A percentile compares a stretch with the other conserved stretches of the same genome.
Evolutionary conservation across 352 stramenopile genomes (phyloP).

Genomic region (Pythium biforme): DNA sequence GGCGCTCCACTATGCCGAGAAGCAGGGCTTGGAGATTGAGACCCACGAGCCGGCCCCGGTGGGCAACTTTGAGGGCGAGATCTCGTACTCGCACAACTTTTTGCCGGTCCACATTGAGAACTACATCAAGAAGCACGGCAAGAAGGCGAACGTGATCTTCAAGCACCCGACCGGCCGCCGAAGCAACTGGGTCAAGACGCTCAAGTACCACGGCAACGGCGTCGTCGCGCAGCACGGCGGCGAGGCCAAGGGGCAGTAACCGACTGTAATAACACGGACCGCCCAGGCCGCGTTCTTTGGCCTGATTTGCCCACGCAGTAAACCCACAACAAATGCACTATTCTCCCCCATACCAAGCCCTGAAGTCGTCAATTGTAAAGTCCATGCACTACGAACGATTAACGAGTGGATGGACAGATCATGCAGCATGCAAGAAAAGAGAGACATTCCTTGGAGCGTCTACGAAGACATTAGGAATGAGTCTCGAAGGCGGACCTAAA

Average conservation of each 20-base stretch:
- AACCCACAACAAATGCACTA: background rate
- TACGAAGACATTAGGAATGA: constrained; percentile 1
- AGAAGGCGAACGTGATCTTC: constrained; percentile 75
- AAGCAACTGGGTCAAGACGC: constrained; percentile 88
- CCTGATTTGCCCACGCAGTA: constrained; percentile 3
- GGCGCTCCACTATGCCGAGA: constrained; percentile 77
- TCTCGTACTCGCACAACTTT: constrained; percentile 89
- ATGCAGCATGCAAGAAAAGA: constrained; percentile 2
- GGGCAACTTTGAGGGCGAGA: constrained; percentile 72
- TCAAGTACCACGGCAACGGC: constrained; percentile 86
- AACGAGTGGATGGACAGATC: background rate
- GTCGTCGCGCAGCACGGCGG: constrained; percentile 78
- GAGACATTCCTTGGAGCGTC: background rate
- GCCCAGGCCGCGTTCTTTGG: constrained; percentile 1
- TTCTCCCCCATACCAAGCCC: background rate
- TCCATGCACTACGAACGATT: background rate
- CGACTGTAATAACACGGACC: background rate
- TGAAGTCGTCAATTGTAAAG: background rate
- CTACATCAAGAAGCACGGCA: constrained; percentile 76
- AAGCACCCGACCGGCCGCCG: constrained; percentile 69
- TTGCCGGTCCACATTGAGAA: constrained; percentile 70
- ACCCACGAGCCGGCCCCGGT: constrained; percentile 69
- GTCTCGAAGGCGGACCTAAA: background rate
- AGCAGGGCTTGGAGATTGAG: constrained; percentile 87
- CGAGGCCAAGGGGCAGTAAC: constrained; percentile 62